Conservation (phyloP, 306 rosid species). For the Trifolium dubium region DNA sequence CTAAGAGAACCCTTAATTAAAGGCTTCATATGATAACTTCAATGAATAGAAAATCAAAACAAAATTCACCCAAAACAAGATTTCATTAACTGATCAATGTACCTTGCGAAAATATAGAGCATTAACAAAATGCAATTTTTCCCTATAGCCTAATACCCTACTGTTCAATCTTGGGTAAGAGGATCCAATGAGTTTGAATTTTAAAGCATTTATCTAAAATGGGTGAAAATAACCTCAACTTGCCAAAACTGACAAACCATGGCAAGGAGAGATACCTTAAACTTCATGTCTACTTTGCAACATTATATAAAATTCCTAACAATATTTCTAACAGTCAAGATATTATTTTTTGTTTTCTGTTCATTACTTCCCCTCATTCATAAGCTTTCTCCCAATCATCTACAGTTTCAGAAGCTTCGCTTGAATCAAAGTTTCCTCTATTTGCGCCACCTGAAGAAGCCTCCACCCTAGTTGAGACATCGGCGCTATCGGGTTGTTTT, state of each 20-base stretch:
- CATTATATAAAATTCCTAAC: slow-evolving; percentile 8
- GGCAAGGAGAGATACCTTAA: slow-evolving; percentile 18
- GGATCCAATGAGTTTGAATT: slow-evolving; percentile 11
- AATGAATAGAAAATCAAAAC: slow-evolving; percentile 12
- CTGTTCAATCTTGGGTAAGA: slow-evolving; percentile 7
- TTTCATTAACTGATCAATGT: slow-evolving; percentile 20
- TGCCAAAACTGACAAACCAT: slow-evolving; percentile 45
- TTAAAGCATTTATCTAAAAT: not conserved
- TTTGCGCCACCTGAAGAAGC: slow-evolving; percentile 42
- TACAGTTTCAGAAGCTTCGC: slow-evolving; percentile 68
- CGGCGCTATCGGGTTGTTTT: slow-evolving; percentile 6
- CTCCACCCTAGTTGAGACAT: slow-evolving; percentile 37
- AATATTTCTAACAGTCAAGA: not conserved
- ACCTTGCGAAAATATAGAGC: not conserved
- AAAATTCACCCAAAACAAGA: not conserved
- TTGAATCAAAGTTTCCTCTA: slow-evolving; percentile 36
- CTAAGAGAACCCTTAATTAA: not conserved
- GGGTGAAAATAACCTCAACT: slow-evolving; percentile 16
- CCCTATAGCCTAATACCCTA: slow-evolving; percentile 22
- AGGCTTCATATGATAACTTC: not conserved
- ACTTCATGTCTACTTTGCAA: slow-evolving; percentile 29
- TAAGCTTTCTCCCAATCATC: slow-evolving; percentile 96
- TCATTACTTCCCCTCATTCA: slow-evolving; percentile 42
- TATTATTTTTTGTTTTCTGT: not conserved
- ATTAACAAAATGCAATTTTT: not conserved